Evolutionary conservation across 352 stramenopile genomes (phyloP), one percentile per base, ranked within the genome.

Genomic region (Phytophthora nicotianae): DNA sequence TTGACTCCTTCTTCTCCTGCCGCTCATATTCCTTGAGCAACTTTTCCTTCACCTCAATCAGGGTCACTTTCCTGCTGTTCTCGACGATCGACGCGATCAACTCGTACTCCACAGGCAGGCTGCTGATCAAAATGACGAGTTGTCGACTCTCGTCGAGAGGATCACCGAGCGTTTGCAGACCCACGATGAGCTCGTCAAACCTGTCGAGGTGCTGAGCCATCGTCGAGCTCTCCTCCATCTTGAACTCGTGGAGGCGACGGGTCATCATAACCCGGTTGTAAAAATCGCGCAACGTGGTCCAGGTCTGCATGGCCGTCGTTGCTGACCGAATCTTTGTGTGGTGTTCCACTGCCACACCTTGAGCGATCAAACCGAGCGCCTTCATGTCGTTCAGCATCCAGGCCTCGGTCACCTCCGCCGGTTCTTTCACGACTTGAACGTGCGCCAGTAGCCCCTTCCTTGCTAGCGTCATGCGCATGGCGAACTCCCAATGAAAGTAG

Each of bases 21-120:
- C 62, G 58, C 24, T 76, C 62, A 29, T 62, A 51, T 19, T 65
- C 45, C 58, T 68, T 72, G 4, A 69, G 33, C 4, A 64, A 54
- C 49, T 68, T 77, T 35, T 77, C 68, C 41, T 59, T 74, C 5
- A 65, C 58, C 17, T 73, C 59, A 2, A 77, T 63, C 5, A 70
- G 14, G 16, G 16, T 33, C 3, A 59, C n/a, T 11, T 43, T 33
- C 42, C 58, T 58, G 9, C 23, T 24, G 50, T 77, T 77, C 21
- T 67, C 58, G 2, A 51, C 13, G 21, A 56, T 66, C 8, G 56
- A 58, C 7, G 21, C 13, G 17, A 66, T 55, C 5, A 66, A 19
- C 29, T 46, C 46, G 7, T 57, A 56, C 55, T 63, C 10, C n/a
- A n/a, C n/a, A n/a, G n/a, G n/a, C n/a, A n/a, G n/a, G n/a, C n/a